Base-by-base conservation (phyloP, 164 flowering plant genomes). In the Vitis amurensis region DNA sequence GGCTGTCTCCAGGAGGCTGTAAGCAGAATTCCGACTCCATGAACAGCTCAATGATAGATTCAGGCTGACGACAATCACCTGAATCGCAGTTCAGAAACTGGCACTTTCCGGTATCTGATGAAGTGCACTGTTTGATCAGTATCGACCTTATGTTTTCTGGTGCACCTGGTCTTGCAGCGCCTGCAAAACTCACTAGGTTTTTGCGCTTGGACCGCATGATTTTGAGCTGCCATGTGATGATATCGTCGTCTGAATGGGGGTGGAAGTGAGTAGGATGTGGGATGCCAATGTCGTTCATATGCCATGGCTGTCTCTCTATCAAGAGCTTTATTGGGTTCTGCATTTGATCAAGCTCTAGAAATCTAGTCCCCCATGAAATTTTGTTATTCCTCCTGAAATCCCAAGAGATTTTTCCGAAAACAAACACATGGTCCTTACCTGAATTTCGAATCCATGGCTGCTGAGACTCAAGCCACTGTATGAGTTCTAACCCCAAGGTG, bases 221-320 rank as follows among this genome's bases (percentile, higher is more conserved):
- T 67, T 79, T 87, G 13, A 50, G 3, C 63, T 91, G 95, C 92
- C 91, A 87, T 1, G 74, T 23, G 16, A 70, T n/a, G 49, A 93
- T 81, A 27, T 91, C 97, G 1, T 79, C 75, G 9, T 86, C 92
- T 4, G 85, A 78, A 10, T 73, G 82, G 0, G 97, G 98, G 69
- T 93, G 94, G 76, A 91, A 93, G 70, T 76, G 61, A n/a, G 95
- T 89, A 0, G 97, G 98, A 68, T 91, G 91, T 2, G 98, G 98
- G 19, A 93, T 73, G 0, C 90, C 97, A 5, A 87, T 74, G 72
- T 93, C 98, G 47, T 89, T 91, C 0, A 53, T 3, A 3, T 88
- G 80, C 93, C 97, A 91, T 2, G 98, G 94, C 11, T 87, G 90
- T 12, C 93, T 73, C 65, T 93, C 93, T 6, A 93, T 87, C 64